Percentiles rank a stretch among this genome's conserved stretches.
Conservation (phyloP, 2,329 filamentous ascomycete species). For the Fusarium protoensiforme region DNA sequence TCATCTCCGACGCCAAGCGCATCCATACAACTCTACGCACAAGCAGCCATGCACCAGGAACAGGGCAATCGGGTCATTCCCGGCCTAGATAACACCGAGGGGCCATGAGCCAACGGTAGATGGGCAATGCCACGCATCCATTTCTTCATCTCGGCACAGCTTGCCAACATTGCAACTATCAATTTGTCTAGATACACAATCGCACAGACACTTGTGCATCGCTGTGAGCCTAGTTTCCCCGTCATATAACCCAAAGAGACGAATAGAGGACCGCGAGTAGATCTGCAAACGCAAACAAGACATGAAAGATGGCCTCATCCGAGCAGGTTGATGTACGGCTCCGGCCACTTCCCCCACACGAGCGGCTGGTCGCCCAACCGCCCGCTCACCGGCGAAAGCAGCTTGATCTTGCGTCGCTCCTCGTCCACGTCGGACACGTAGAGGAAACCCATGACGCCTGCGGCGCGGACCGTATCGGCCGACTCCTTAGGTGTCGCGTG, state of each 20-base stretch:
- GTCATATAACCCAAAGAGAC: not conserved
- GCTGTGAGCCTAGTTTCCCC: not conserved
- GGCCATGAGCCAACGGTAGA: not conserved
- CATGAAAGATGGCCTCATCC: slow-evolving; percentile 50
- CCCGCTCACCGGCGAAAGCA: slow-evolving; percentile 86
- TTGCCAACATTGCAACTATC: not conserved
- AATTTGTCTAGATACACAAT: not conserved
- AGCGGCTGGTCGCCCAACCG: slow-evolving; percentile 82
- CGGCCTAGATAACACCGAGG: slow-evolving; percentile 1
- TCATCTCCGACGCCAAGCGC: not conserved
- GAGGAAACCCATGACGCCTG: slow-evolving; percentile 90
- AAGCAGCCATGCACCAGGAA: not conserved
- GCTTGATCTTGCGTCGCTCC: slow-evolving; percentile 80
- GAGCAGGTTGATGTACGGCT: slow-evolving; percentile 82
- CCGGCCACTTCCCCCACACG: slow-evolving; percentile 88
- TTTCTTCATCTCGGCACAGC: not conserved
- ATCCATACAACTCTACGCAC: not conserved
- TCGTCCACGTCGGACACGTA: slow-evolving; percentile 94
- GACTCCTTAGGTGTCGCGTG: slow-evolving; percentile 77
- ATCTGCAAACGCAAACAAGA: not conserved
- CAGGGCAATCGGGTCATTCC: not conserved
- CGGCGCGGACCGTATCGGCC: slow-evolving; percentile 78
- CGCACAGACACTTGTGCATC: not conserved
- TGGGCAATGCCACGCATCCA: not conserved
- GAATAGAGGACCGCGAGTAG: not conserved